phyloP scores from a whole-genome alignment of 2,329 filamentous ascomycete species.

The Cercospora canescens region DNA sequence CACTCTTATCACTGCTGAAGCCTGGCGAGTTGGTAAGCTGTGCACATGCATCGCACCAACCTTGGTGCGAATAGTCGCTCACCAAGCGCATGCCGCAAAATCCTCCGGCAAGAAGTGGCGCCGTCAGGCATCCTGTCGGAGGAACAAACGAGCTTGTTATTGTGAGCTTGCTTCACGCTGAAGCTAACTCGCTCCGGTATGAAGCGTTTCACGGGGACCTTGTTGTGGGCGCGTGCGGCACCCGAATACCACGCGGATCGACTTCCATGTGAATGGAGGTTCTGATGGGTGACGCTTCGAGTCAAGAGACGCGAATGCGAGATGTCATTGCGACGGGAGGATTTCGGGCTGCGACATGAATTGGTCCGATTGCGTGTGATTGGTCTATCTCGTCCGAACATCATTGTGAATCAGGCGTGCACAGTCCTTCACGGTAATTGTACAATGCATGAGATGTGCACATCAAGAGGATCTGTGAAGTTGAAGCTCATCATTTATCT shows the following conservation, averaged over 20 bases:
- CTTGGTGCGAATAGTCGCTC: background rate
- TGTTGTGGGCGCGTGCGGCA: background rate
- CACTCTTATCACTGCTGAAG: background rate
- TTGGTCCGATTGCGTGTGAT: background rate
- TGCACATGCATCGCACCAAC: background rate
- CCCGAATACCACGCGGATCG: background rate
- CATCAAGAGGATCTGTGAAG: background rate
- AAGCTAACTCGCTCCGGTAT: background rate
- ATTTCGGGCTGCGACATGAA: background rate
- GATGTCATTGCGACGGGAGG: background rate
- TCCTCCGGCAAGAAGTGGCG: background rate
- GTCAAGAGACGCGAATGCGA: constrained; percentile 1
- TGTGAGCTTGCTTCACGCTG: background rate
- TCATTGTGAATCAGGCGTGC: background rate
- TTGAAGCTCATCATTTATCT: background rate
- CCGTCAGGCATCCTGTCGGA: background rate
- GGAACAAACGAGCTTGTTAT: background rate
- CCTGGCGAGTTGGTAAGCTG: background rate
- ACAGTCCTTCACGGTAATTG: background rate
- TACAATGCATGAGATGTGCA: background rate
- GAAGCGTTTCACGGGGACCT: background rate
- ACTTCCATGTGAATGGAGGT: background rate
- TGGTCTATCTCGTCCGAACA: background rate
- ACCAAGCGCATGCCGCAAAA: background rate
- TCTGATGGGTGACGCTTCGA: background rate